These are phyloP conservation scores for Penicillium silybi DNA, from an alignment of 495 filamentous ascomycete genomes.

Conservation along the genomic window DNA sequence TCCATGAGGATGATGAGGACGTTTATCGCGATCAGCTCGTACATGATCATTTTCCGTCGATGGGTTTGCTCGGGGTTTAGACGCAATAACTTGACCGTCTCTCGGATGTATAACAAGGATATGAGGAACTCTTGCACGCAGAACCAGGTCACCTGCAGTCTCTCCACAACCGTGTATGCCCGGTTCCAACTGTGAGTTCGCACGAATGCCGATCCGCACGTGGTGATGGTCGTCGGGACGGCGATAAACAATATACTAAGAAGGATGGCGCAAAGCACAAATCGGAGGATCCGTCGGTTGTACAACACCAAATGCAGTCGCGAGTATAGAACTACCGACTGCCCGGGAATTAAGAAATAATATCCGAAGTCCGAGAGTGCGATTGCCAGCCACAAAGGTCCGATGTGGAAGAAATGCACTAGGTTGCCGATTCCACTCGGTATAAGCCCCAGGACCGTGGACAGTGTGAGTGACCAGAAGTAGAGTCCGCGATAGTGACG, in stretches of 20 bases:
- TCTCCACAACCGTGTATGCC: constrained; percentile 41
- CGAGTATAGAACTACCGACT: constrained; percentile 45
- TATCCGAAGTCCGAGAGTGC: constrained; percentile 40
- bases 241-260: constrained; percentile 34
- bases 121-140: constrained; percentile 47
- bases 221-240: constrained; percentile 39
- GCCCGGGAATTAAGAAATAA: constrained; percentile 45
- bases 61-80: constrained; percentile 16
- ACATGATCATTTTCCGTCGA: constrained; percentile 26
- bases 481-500: constrained; percentile 35
- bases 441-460: constrained; percentile 34
- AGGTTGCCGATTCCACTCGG: constrained; percentile 40
- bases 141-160: constrained; percentile 47
- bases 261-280: constrained; percentile 38
- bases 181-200: constrained; percentile 32
- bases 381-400: constrained; percentile 23
- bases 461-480: constrained; percentile 40
- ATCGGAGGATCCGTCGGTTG: constrained; percentile 32
- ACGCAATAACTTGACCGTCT: constrained; percentile 31
- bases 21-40: constrained; percentile 43
- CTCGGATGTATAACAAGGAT: constrained; percentile 44
- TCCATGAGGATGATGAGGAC: constrained; percentile 38
- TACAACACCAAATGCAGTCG: constrained; percentile 41
- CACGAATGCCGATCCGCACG: constrained; percentile 26
- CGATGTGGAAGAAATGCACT: constrained; percentile 37